Percentiles rank a stretch among this genome's conserved stretches.
These are phyloP conservation scores for Dryas alaskensis DNA, from an alignment of 306 rosid genomes.

Conservation along the genomic window DNA sequence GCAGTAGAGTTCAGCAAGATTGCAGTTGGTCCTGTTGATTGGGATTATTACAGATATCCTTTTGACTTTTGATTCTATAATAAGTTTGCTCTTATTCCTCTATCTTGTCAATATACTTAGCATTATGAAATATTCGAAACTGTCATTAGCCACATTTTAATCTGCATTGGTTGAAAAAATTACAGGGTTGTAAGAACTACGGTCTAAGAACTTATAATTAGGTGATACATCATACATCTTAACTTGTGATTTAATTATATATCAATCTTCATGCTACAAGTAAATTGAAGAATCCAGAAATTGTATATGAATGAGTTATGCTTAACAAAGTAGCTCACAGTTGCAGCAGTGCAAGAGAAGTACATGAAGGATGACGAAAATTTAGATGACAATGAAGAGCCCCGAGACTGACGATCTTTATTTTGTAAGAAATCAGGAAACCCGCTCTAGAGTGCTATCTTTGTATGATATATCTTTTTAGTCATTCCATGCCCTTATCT, in stretches of 20 bases:
- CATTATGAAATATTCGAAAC: neutral
- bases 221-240: neutral
- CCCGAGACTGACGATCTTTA: neutral
- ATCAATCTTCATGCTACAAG: neutral
- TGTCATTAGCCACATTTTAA: neutral
- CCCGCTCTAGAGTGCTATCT: neutral
- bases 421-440: slow-evolving; percentile 11
- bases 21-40: slow-evolving; percentile 75
- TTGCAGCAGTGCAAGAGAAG: slow-evolving; percentile 96
- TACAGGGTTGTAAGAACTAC: neutral
- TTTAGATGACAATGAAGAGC: slow-evolving; percentile 38
- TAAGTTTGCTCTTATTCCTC: neutral
- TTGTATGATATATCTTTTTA: neutral
- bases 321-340: slow-evolving; percentile 65
- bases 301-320: slow-evolving; percentile 18
- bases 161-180: neutral
- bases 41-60: slow-evolving; percentile 99
- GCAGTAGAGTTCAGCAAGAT: slow-evolving; percentile 95
- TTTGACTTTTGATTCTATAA: slow-evolving; percentile 23
- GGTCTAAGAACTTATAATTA: neutral
- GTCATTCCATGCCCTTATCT: neutral
- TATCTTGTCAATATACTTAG: neutral
- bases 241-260: neutral
- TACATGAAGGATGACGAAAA: slow-evolving; percentile 80
- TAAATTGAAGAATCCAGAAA: neutral